Evolutionary conservation across 2,329 filamentous ascomycete species (phyloP), one percentile per base, ranked within the genome.

Genomic region (Alternaria brassicicola): DNA sequence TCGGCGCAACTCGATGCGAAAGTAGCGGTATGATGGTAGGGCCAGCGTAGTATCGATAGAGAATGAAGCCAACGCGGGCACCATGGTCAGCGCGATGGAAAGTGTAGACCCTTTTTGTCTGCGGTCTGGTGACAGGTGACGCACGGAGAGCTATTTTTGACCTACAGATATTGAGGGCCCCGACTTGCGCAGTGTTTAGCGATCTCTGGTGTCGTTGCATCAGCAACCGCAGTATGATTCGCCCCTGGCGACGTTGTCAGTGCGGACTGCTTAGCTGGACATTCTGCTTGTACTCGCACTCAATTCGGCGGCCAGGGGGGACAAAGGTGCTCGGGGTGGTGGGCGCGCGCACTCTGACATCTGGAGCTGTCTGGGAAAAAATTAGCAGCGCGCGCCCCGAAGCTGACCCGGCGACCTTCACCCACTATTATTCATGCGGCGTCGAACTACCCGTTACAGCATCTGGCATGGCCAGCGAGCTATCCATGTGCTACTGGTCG

Each of bases 121-220:
- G 28, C 51, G 47, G 51, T 60, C 59, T 58, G 63, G 61, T 67
- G 64, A 66, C 63, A 42, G 36, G 56, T 56, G 59, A 67, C 56
- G 67, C 64, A 65, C 61, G 35, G 47, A 47, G 52, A 38, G 51
- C 70, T 72, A 75, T 71, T 71, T 70, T 71, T 71, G 66, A 64
- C 49, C 26, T 19, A 5, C 50, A 61, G 60, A 72, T 68, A 65
- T 69, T 64, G 62, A 59, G 31, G 52, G 62, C 59, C 66, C 64
- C 57, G 47, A 59, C 59, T 55, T 43, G 55, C 47, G 59, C 61
- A 66, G 62, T 55, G 55, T 63, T 62, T 68, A 64, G 67, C 67
- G 63, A 66, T 57, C 45, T 65, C 59, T 68, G 56, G 61, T 60
- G 57, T 54, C 57, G 63, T 64, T 50, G 62, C 59, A 59, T 67